Conservation (phyloP, 352 stramenopile species). For the Phytopythium kandeliae region DNA sequence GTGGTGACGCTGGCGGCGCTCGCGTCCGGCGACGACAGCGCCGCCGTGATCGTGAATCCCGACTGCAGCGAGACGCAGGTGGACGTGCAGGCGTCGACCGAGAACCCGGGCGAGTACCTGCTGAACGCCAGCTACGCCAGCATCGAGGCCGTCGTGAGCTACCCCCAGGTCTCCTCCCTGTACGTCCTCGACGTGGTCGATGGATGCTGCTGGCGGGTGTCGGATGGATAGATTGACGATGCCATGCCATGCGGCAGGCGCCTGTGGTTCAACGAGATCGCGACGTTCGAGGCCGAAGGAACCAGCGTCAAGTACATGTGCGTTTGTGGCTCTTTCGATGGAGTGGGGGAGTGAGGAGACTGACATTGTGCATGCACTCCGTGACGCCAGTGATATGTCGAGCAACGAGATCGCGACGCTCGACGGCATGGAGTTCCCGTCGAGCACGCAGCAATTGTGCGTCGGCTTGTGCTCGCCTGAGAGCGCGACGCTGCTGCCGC, state of each 20-base stretch:
- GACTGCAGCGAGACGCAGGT: conserved; percentile 10
- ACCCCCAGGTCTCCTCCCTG: conserved; percentile 11
- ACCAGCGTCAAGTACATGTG: conserved; percentile 38
- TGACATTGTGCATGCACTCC: not conserved
- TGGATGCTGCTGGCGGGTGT: too few relatives aligned
- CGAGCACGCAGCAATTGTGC: conserved; percentile 17
- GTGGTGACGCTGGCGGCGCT: conserved; percentile 9
- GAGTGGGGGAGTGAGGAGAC: not conserved
- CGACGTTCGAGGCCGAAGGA: conserved; percentile 20
- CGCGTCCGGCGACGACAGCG: conserved; percentile 1
- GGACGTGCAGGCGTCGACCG: not conserved
- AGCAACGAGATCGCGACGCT: conserved; percentile 26
- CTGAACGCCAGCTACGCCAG: conserved; percentile 5
- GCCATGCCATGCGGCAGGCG: conserved; percentile 15
- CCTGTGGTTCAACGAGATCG: conserved; percentile 44
- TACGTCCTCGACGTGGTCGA: too few relatives aligned
- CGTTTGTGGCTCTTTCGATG: conserved; percentile 1
- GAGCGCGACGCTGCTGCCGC: too few relatives aligned
- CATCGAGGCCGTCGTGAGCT: conserved; percentile 11
- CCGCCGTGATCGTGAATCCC: conserved; percentile 7
- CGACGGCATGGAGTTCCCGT: conserved; percentile 18
- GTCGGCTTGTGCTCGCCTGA: not conserved
- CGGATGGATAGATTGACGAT: too few relatives aligned
- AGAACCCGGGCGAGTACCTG: conserved; percentile 8
- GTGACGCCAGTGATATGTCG: conserved; percentile 17